Evolutionary conservation across 768 basidiomycete genomes (phyloP), one percentile per base, ranked within the genome.

Genomic region (Boletus tylopilopsis): DNA sequence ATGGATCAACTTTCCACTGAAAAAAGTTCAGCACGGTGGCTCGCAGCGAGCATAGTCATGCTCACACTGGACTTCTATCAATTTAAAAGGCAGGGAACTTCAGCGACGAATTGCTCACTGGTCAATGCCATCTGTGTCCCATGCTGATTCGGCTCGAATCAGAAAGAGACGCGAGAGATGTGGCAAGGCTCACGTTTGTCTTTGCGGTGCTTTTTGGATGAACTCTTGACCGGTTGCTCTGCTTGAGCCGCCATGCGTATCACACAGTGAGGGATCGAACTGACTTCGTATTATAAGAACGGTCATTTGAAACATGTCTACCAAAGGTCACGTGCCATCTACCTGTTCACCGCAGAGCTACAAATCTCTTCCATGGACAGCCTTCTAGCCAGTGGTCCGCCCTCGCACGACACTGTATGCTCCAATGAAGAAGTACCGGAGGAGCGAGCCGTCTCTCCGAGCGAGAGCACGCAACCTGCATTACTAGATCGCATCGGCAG

Each of bases 61-160:
- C 78, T 71, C 71, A 81, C 80, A 66, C 79, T 82, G 6, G 43
- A 45, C 42, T 40, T 19, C 42, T n/a, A 33, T 43, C 25, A 47
- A 47, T 48, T 32, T 42, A 35, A 43, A 15, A 30, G 12, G 5
- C 21, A 33, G 45, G 30, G 52, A 42, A 33, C 37, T 36, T 40
- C 25, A 54, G 38, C 21, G 24, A 36, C 42, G 42, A 24, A 37
- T n/a, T 21, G 68, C 93, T 84, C 67, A 95, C 93, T 96, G 94
- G 77, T 97, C 90, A 70, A 97, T 93, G 60, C 96, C 95, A 68
- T 97, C 94, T 37, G 94, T 97, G 64, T 98, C 95, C 95, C 95
- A 98, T 63, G 94, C 95, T 97, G 53, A 57, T 47, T 25, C 58
- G 45, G 61, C 45, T 51, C 27, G 48, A 42, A 54, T 65, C 47